Evolutionary conservation across 306 rosid genomes (phyloP), one percentile per base, ranked within the genome.

Genomic region (Ormosia semicastrata): DNA sequence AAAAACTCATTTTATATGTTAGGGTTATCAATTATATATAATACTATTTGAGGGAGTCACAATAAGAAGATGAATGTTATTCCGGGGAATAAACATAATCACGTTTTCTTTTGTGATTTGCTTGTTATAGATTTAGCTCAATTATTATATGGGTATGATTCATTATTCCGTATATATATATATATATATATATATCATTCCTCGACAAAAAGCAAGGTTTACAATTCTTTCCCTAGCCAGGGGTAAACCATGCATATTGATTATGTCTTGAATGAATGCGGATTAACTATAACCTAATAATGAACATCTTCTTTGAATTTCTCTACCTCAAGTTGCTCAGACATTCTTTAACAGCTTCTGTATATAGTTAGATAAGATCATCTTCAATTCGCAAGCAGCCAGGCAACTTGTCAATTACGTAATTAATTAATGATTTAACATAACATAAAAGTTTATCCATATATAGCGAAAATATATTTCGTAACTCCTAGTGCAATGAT

Each of bases 71-170:
- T 4, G 70, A 64, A 66, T 52, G 33, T 24, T 40, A 66, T 66
- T 54, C 33, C 36, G 0, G 12, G 82, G 67, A 73, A 76, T 57
- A 70, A 74, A 81, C 56, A 73, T 8, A 47, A 43, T 47, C 41
- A 34, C 49, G 17, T 36, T 37, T 40, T 53, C 37, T 62, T 62
- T 32, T 37, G 65, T 34, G 54, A 44, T 65, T 66, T 49, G 59
- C 36, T 57, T 54, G 68, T 74, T 7, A 77, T 85, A 59, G 79
- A 68, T 63, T 66, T 44, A 56, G 58, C 81, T 85, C 77, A n/a
- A n/a, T n/a, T n/a, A 73, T 84, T 78, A 66, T n/a, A 75, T 7
- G 39, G 65, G 75, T 81, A 75, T 34, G 87, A 82, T 91, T 89
- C 83, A 44, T 53, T 86, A 84, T 88, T 88, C 87, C 86, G 53